phyloP scores from a whole-genome alignment of 2,329 filamentous ascomycete genomes.

The Alternaria alternata region DNA sequence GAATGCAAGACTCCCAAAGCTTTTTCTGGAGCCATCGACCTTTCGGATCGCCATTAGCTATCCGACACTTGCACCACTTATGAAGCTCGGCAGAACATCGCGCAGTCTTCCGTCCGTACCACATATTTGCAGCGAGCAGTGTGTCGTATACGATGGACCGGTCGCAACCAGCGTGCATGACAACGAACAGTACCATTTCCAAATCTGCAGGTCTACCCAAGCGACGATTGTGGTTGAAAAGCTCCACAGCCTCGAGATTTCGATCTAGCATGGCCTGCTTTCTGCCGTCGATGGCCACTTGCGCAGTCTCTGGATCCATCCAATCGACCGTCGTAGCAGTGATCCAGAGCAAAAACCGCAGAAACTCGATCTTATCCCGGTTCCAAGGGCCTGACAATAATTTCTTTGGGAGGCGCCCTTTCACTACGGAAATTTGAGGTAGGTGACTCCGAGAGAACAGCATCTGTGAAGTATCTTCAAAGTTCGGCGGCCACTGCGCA shows the following conservation, averaged over 20 bases:
- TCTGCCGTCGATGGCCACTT: slow-evolving; percentile 26
- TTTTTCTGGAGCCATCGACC: slow-evolving; percentile 40
- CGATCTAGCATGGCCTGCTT: slow-evolving; percentile 35
- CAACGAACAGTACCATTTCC: slow-evolving; percentile 35
- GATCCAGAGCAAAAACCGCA: slow-evolving; percentile 43
- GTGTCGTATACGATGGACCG: slow-evolving; percentile 45
- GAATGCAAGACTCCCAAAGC: slow-evolving; percentile 27
- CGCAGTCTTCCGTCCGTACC: slow-evolving; percentile 11
- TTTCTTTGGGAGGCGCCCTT: slow-evolving; percentile 42
- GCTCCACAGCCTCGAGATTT: slow-evolving; percentile 44
- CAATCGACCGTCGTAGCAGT: slow-evolving; percentile 46
- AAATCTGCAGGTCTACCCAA: slow-evolving; percentile 38
- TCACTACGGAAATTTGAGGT: slow-evolving; percentile 35
- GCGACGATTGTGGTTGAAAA: slow-evolving; percentile 45
- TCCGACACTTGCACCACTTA: slow-evolving; percentile 39
- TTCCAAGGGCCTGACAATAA: slow-evolving; percentile 41
- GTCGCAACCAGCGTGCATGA: slow-evolving; percentile 41
- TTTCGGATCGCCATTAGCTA: slow-evolving; percentile 29
- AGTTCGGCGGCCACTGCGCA: slow-evolving; percentile 42
- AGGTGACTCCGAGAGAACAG: slow-evolving; percentile 40
- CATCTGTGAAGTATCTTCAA: slow-evolving; percentile 40
- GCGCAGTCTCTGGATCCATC: slow-evolving; percentile 23
- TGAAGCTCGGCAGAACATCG: slow-evolving; percentile 33
- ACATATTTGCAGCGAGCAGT: slow-evolving; percentile 28
- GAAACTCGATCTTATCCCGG: slow-evolving; percentile 37